Evolutionary conservation across 75 land plant genomes (phyloP), one percentile per base, ranked within the genome.

Genomic region (Pinus tabuliformis): DNA sequence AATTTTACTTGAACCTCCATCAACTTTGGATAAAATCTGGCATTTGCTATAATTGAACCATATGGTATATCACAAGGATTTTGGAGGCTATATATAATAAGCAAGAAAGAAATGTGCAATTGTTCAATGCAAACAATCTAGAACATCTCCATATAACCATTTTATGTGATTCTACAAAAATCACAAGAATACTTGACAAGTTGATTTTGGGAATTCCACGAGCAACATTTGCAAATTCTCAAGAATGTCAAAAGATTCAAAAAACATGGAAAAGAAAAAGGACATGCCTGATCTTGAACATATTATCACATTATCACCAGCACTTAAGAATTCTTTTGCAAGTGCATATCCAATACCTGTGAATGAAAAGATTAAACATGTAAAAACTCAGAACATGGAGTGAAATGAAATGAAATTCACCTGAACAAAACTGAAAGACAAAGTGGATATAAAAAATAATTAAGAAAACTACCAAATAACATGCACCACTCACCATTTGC

Each of bases 291-390:
- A 92, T 83, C 99, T 91, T 65, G 99, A 96, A 78, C 95, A 96
- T 57, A 96, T 80, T 30, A 96, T 54, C 18, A 96, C 93, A 74
- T 91, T 96, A 65, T 96, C 99, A 71, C 98, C 99, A 21, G 86
- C 89, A 79, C 87, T 84, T 17, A 94, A 78, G 79, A 96, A 96
- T 77, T 96, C 89, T 73, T 82, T 86, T 7, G 99, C 98, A 33
- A 94, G 86, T 26, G 99, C 98, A 83, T 83, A 90, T 11, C 99
- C 99, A 79, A 96, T 87, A 5, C 99, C 99, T 96, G 81, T 49
- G 71, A 28, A 42, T 49, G 57, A 24, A 65, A 26, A 33, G 17
- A 33, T 42, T 17, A 26, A 39, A 12, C 14, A 36, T 6, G 16
- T 22, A 17, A 42, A 33, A 68, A n/a, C 49, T 39, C 42, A 9